Evolutionary conservation across 2,329 filamentous ascomycete genomes (phyloP).

Genomic region (Cucurbitaria berberidis): DNA sequence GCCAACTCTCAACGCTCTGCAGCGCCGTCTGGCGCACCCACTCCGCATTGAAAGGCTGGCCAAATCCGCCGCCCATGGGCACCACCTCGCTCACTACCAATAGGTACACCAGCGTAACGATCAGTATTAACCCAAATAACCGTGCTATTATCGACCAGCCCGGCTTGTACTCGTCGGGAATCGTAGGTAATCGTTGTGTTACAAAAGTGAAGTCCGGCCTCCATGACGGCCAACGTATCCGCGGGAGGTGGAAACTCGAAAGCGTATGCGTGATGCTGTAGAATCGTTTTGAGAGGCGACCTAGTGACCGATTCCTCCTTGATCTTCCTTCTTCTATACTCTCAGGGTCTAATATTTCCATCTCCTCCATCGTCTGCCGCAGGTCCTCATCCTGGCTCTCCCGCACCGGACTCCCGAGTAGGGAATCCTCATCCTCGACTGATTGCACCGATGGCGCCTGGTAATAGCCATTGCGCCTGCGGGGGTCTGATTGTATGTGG

Average conservation of each 20-base stretch:
- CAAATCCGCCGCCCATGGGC: slow-evolving; percentile 62
- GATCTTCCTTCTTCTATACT: slow-evolving; percentile 37
- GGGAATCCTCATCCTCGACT: slow-evolving; percentile 65
- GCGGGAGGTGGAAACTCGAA: slow-evolving; percentile 61
- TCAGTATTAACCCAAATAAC: slow-evolving; percentile 74
- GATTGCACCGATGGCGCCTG: slow-evolving; percentile 84
- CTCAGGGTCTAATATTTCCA: slow-evolving; percentile 49
- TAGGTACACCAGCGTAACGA: slow-evolving; percentile 80
- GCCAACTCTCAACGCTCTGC: slow-evolving; percentile 69
- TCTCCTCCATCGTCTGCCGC: slow-evolving; percentile 83
- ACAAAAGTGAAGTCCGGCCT: slow-evolving; percentile 32
- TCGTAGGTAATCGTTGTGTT: slow-evolving; percentile 49
- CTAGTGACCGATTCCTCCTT: slow-evolving; percentile 38
- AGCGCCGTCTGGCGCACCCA: slow-evolving; percentile 78
- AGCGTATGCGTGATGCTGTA: slow-evolving; percentile 62
- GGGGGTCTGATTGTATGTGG: slow-evolving; percentile 33
- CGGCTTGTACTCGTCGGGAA: slow-evolving; percentile 57
- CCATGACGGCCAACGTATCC: slow-evolving; percentile 44
- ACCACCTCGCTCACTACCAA: slow-evolving; percentile 88
- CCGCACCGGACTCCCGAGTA: slow-evolving; percentile 59
- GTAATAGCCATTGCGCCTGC: slow-evolving; percentile 61
- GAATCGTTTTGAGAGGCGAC: slow-evolving; percentile 62
- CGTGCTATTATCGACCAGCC: slow-evolving; percentile 74
- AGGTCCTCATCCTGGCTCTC: slow-evolving; percentile 63
- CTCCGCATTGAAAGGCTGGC: slow-evolving; percentile 81